phyloP scores from a whole-genome alignment of 805 yeast species.

The Yamadazyma sp. region DNA sequence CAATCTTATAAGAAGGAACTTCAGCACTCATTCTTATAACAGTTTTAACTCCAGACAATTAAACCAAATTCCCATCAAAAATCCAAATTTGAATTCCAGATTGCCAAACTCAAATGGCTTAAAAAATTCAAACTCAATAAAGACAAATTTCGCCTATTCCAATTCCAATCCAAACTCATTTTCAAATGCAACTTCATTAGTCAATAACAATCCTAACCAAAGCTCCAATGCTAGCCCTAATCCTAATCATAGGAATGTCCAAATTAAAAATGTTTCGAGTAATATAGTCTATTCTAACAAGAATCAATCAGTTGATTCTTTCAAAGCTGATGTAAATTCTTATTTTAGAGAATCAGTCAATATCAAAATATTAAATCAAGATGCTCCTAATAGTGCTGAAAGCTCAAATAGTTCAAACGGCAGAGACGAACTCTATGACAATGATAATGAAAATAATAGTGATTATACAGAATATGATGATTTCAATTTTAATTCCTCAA shows the following conservation, averaged over 20 bases:
- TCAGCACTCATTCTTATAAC: no score
- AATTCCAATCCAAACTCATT: no score
- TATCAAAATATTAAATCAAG: no score
- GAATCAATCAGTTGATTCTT: conserved; percentile 23
- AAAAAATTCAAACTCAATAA: background rate
- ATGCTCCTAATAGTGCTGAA: no score
- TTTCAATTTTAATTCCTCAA: conserved; percentile 15
- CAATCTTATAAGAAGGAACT: no score
- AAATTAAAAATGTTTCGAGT: conserved; percentile 16
- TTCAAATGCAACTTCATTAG: no score
- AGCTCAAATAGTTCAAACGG: no score
- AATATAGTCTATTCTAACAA: conserved; percentile 19
- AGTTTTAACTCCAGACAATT: conserved; percentile 1
- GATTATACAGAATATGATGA: conserved; percentile 18
- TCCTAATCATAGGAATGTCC: background rate
- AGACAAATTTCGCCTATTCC: background rate
- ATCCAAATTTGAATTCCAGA: background rate
- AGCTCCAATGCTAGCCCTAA: no score
- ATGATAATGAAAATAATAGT: no score
- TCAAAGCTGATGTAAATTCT: conserved; percentile 25
- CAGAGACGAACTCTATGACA: no score
- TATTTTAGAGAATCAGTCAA: no score
- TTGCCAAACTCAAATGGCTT: conserved; percentile 1
- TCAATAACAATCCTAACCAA: no score
- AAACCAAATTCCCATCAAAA: conserved; percentile 1